Percentiles rank a stretch among this genome's conserved stretches.
These are phyloP conservation scores for Priceomyces castillae DNA, from an alignment of 805 yeast species.

Conservation along the genomic window DNA sequence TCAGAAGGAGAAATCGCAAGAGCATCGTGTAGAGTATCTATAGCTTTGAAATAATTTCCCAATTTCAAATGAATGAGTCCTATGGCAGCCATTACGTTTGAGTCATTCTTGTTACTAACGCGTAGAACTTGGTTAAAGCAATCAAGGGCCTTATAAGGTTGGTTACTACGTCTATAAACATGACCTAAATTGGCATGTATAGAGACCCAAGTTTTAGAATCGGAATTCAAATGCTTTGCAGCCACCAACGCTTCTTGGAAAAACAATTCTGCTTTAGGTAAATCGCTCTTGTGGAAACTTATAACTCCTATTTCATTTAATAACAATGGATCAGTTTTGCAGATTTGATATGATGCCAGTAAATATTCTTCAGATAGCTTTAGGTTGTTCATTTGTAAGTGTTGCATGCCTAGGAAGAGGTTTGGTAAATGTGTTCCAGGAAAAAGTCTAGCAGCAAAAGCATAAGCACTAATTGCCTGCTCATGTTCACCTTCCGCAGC, in stretches of 20 bases:
- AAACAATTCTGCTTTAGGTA: constrained; percentile 64
- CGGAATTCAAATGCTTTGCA: constrained; percentile 67
- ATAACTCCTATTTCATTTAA: constrained; percentile 92
- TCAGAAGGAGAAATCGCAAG: constrained; percentile 76
- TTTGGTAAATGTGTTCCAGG: constrained; percentile 90
- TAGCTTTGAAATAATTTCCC: constrained; percentile 62
- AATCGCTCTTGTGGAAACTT: constrained; percentile 71
- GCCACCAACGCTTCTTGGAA: constrained; percentile 70
- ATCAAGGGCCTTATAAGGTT: constrained; percentile 61
- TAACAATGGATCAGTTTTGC: constrained; percentile 82
- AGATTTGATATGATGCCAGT: constrained; percentile 67
- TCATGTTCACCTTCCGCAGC: constrained; percentile 99
- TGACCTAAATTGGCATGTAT: constrained; percentile 87
- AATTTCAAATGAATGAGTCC: constrained; percentile 78
- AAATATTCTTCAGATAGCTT: constrained; percentile 85
- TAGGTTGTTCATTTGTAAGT: constrained; percentile 80
- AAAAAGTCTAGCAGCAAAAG: constrained; percentile 89
- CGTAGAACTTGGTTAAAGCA: constrained; percentile 76
- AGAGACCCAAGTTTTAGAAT: constrained; percentile 79
- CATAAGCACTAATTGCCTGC: constrained; percentile 95
- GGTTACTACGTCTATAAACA: constrained; percentile 68
- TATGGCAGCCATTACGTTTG: constrained; percentile 74
- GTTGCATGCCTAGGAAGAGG: constrained; percentile 93
- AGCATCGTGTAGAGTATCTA: constrained; percentile 76
- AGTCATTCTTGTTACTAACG: constrained; percentile 64